Evolutionary conservation across 2,329 filamentous ascomycete species (phyloP).

Genomic region (Cladosporium colombiae): DNA sequence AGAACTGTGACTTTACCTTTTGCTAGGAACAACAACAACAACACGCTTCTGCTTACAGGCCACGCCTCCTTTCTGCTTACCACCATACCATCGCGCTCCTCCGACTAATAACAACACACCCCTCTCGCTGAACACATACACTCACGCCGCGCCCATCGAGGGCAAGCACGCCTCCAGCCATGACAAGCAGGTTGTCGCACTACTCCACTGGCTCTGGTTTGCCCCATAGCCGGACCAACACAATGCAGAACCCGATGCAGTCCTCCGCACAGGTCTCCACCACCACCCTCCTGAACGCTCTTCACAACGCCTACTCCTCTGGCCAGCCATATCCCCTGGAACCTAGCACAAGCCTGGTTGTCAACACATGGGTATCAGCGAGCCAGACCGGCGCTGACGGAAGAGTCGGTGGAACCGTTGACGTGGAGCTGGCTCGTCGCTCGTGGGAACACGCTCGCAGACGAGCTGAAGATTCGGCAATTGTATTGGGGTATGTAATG

Average conservation of each 20-base stretch:
- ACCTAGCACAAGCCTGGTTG: conserved; percentile 84
- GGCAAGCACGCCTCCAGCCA: conserved; percentile 39
- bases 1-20: neutral
- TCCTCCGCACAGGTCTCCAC: conserved; percentile 83
- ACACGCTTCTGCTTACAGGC: neutral
- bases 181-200: conserved; percentile 63
- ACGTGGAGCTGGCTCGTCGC: conserved; percentile 72
- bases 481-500: conserved; percentile 73
- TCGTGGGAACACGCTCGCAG: conserved; percentile 97
- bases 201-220: conserved; percentile 62
- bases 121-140: conserved; percentile 13
- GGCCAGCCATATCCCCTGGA: conserved; percentile 84
- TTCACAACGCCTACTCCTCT: conserved; percentile 85
- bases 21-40: neutral
- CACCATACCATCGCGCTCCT: neutral
- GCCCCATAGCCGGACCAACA: conserved; percentile 55
- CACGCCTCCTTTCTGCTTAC: conserved; percentile 17
- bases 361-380: conserved; percentile 93
- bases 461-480: conserved; percentile 91
- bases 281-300: conserved; percentile 85
- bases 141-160: neutral
- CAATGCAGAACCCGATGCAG: conserved; percentile 44
- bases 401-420: conserved; percentile 73
- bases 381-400: conserved; percentile 69
- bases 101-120: conserved; percentile 1